phyloP scores from a whole-genome alignment of 495 filamentous ascomycete genomes.

The Neurospora hispaniola region DNA sequence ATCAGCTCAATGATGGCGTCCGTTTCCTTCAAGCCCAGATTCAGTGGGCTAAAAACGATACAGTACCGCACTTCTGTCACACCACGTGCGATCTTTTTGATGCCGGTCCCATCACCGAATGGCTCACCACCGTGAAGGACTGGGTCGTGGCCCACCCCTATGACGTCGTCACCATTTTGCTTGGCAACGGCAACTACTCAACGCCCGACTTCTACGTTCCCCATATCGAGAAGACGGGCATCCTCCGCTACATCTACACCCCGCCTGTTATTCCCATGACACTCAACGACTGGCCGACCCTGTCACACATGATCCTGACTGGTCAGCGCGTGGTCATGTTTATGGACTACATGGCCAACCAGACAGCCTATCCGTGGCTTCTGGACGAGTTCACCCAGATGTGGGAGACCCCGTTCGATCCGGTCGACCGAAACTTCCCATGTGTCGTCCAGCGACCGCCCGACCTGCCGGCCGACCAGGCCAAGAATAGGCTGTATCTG shows the following conservation, averaged over 20 bases:
- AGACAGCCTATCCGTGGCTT: constrained; percentile 63
- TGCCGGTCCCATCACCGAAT: constrained; percentile 63
- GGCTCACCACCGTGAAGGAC: constrained; percentile 53
- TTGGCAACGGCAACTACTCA: constrained; percentile 71
- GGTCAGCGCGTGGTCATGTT: constrained; percentile 44
- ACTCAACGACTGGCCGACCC: constrained; percentile 72
- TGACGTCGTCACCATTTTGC: constrained; percentile 82
- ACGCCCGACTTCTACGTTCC: constrained; percentile 31
- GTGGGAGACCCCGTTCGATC: constrained; percentile 72
- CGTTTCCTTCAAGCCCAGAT: constrained; percentile 86
- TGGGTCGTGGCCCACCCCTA: constrained; percentile 76
- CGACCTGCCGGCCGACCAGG: constrained; percentile 39
- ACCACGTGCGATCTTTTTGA: constrained; percentile 71
- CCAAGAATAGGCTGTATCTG: constrained; percentile 62
- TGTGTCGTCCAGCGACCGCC: constrained; percentile 63
- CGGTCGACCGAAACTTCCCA: constrained; percentile 50
- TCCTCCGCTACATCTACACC: constrained; percentile 58
- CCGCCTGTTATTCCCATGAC: constrained; percentile 58
- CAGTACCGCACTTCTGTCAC: constrained; percentile 56
- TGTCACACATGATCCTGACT: constrained; percentile 64
- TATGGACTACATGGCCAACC: constrained; percentile 75
- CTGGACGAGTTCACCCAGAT: constrained; percentile 64
- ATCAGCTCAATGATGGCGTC: constrained; percentile 78
- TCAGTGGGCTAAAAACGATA: constrained; percentile 32
- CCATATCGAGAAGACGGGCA: constrained; percentile 53